phyloP scores from a whole-genome alignment of 768 basidiomycete genomes.

The Tulasnella sp. region DNA sequence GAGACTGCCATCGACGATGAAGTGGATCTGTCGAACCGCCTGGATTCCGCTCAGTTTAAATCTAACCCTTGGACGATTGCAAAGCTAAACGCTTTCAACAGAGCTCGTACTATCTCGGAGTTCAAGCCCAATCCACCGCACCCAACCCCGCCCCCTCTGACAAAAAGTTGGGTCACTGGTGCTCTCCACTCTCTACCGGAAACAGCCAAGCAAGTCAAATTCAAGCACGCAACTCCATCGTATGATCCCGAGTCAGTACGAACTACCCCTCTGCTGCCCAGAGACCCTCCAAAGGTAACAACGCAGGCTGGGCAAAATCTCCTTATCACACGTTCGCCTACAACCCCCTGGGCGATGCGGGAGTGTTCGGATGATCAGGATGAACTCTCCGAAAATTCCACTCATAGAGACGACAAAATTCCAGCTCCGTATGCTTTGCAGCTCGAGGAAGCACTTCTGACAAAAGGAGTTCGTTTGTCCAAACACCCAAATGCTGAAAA shows the following conservation, averaged over 20 bases:
- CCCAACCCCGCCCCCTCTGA: neutral
- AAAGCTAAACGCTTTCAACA: conserved; percentile 64
- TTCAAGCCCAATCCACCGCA: neutral
- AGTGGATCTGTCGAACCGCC: conserved; percentile 56
- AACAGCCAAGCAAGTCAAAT: neutral
- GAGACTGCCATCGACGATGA: conserved; percentile 39
- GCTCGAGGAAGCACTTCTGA: neutral
- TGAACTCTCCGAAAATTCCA: neutral
- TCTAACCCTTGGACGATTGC: conserved; percentile 80
- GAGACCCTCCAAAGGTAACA: neutral
- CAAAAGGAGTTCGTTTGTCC: neutral
- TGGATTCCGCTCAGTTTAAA: conserved; percentile 61
- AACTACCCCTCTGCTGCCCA: neutral
- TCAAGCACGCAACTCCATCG: neutral
- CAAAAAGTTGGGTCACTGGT: neutral
- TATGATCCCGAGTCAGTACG: neutral
- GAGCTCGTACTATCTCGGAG: neutral
- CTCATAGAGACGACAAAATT: neutral
- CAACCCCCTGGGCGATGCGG: neutral
- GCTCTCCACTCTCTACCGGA: neutral
- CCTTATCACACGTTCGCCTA: no score
- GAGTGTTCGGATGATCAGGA: neutral
- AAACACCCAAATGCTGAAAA: neutral
- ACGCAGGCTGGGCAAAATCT: neutral
- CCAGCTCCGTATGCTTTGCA: neutral